Percentiles rank a stretch among this genome's conserved stretches.
Conservation (phyloP, 345 rosid species). For the Eucalyptus cladocalyx region DNA sequence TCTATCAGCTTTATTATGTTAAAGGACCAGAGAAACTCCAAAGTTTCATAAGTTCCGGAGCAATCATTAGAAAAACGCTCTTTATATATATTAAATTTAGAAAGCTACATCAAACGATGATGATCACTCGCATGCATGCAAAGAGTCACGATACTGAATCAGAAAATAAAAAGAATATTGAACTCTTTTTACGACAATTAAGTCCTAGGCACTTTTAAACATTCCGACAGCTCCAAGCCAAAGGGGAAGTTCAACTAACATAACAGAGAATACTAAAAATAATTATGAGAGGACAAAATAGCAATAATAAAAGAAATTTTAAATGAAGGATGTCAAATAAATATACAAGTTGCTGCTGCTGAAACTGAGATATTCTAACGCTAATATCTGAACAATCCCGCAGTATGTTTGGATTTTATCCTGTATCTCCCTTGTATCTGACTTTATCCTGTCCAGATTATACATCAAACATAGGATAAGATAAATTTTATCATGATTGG, state of each 20-base stretch:
- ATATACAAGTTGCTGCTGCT: neutral
- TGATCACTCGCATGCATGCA: neutral
- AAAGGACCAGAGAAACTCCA: neutral
- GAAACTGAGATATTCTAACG: neutral
- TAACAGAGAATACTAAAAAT: neutral
- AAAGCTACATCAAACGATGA: neutral
- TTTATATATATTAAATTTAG: neutral
- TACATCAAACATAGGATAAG: accelerated
- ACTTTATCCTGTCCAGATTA: too few species aligned
- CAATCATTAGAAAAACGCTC: neutral
- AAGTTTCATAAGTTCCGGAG: neutral
- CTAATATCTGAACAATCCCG: neutral
- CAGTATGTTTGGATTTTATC: neutral
- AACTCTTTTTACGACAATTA: neutral
- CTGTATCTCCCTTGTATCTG: accelerated
- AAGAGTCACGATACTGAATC: neutral
- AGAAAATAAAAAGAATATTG: neutral
- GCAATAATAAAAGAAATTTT: neutral
- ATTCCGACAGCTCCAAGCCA: neutral
- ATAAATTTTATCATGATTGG: too few species aligned
- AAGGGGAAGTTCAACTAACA: neutral
- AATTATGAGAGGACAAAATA: neutral
- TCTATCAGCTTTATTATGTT: neutral
- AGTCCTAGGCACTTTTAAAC: neutral
- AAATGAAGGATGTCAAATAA: neutral